Evolutionary conservation across 768 basidiomycete genomes (phyloP), one percentile per base, ranked within the genome.

Genomic region (Lactarius pseudohatsudake): DNA sequence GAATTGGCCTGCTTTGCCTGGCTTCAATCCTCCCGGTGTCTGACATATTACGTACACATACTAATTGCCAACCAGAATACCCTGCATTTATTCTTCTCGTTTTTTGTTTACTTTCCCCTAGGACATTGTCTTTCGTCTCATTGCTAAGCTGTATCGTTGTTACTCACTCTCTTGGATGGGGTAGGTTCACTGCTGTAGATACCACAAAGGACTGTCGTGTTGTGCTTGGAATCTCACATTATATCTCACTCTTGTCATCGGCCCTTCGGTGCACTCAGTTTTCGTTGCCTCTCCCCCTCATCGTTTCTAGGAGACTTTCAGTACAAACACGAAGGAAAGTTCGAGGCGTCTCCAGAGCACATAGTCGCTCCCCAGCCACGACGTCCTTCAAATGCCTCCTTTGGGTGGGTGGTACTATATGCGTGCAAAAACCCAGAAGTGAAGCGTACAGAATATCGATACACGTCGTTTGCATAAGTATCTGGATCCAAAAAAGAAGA

Each of bases 1-100:
- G 1, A 85, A 88, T 69, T 92, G 90, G 90, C 90, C 90, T 0
- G 63, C 85, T 60, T 77, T 84, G 71, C 82, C 87, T 41, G 90
- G 86, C 64, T 92, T 92, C 73, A 86, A 82, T 1, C 73, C 75
- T 3, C 90, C 90, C 0, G 90, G 90, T 20, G 75, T 90, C 50
- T 84, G 50, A 53, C 50, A 22, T 26, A 11, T 13, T 53, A 26
- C 13, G 22, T n/a, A 15, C 5, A 41, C 56, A 32, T n/a, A 10
- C 8, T 22, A 18, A 57, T 2, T 1, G 22, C 22, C 15, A 0
- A 13, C 13, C 22, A 22, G 22, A 4, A 15, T 53, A 50, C 50
- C 13, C 50, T 26, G 1, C 18, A 34, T 57, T 32, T 32, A 6
- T 22, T 26, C 11, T 26, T 26, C n/a, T n/a, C 38, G 15, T 40